Evolutionary conservation across 345 rosid genomes (phyloP).

Genomic region (Corchorus capsularis): DNA sequence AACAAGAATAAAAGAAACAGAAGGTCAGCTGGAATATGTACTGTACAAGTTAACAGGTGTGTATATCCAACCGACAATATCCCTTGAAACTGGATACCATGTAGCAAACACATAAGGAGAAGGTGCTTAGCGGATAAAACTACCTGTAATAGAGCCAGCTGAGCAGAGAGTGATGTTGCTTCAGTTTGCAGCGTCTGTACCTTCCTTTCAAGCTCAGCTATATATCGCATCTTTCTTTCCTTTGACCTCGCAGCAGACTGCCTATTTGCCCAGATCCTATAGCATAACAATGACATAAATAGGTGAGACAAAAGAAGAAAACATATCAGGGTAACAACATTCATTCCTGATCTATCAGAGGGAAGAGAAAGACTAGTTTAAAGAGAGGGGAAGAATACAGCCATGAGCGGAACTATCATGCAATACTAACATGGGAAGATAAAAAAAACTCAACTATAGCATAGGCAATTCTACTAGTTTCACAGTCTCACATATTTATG

Average conservation of each 20-base stretch:
- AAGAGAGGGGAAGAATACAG: neutral
- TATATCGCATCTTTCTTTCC: conserved; percentile 95
- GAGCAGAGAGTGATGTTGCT: conserved; percentile 91
- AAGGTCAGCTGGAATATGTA: neutral
- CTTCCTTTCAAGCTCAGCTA: conserved; percentile 90
- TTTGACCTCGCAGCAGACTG: conserved; percentile 98
- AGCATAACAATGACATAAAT: conserved; percentile 8
- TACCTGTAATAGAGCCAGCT: conserved; percentile 84
- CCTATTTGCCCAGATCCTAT: conserved; percentile 96
- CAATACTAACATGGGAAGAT: neutral
- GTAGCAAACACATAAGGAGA: neutral
- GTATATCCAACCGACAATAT: neutral
- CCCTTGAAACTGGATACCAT: neutral
- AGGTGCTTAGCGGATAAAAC: conserved; percentile 21
- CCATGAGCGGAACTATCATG: neutral
- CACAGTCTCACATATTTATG: neutral
- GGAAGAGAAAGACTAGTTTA: neutral
- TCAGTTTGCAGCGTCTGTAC: conserved; percentile 88
- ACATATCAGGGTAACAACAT: conserved; percentile 3
- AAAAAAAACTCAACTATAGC: neutral
- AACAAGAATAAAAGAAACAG: neutral
- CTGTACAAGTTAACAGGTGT: neutral
- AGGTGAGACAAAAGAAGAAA: neutral
- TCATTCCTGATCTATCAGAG: neutral
- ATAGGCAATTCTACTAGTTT: neutral